Percentiles rank a stretch among this genome's conserved stretches.
phyloP scores from a whole-genome alignment of 2,329 filamentous ascomycete species.

The Fusarium xylarioides region DNA sequence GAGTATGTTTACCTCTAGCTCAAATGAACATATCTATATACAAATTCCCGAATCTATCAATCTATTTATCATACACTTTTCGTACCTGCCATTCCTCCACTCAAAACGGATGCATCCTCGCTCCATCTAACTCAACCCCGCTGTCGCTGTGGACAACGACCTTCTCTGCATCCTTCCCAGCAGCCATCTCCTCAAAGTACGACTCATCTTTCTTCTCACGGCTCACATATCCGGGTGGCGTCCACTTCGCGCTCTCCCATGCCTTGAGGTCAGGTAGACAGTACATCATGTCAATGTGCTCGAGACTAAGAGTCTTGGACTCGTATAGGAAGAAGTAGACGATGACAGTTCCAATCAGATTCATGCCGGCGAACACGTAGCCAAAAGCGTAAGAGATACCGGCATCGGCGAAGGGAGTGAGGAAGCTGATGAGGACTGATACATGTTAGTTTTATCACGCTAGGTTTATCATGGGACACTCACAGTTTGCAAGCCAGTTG shows the following conservation, averaged over 20 bases:
- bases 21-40: background rate
- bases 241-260: constrained; percentile 66
- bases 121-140: background rate
- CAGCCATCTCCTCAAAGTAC: constrained; percentile 37
- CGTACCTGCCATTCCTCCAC: fast-evolving
- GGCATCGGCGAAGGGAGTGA: constrained; percentile 71
- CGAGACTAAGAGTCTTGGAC: constrained; percentile 69
- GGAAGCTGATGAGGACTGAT: constrained; percentile 69
- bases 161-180: constrained; percentile 27
- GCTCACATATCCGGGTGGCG: constrained; percentile 54
- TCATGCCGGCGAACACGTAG: constrained; percentile 72
- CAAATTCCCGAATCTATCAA: background rate
- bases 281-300: constrained; percentile 78
- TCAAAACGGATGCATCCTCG: fast-evolving
- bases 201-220: constrained; percentile 48
- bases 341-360: constrained; percentile 64
- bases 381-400: constrained; percentile 71
- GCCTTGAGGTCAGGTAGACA: constrained; percentile 65
- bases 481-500: constrained; percentile 69
- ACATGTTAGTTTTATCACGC: background rate
- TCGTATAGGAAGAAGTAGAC: constrained; percentile 78
- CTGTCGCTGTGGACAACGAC: constrained; percentile 20
- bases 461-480: constrained; percentile 35
- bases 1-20: fast-evolving
- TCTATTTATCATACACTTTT: fast-evolving